Conservation (phyloP, 306 rosid species). For the Fagus sylvatica region DNA sequence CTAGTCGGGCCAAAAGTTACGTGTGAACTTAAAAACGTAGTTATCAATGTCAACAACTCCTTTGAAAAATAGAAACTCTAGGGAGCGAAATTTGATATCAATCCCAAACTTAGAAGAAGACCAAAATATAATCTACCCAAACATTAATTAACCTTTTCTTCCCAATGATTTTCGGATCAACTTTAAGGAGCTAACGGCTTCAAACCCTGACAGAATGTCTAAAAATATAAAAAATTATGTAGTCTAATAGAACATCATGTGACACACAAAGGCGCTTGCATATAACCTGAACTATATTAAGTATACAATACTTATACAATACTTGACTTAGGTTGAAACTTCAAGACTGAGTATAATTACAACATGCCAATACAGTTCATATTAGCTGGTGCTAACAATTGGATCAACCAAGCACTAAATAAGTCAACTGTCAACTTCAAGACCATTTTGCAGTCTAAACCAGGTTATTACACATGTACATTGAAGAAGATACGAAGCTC, state of each 20-base stretch:
- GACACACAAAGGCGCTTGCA: neutral
- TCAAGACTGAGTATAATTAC: neutral
- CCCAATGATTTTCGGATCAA: neutral
- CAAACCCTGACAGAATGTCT: no score
- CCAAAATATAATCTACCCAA: no score
- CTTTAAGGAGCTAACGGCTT: neutral
- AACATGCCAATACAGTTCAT: constrained; percentile 4
- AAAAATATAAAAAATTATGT: no score
- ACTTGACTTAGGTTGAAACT: neutral
- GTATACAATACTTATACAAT: constrained; percentile 12
- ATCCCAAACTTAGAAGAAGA: no score
- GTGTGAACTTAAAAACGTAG: no score
- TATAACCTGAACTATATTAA: constrained; percentile 24
- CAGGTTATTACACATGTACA: constrained; percentile 10
- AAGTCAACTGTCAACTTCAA: constrained; percentile 16
- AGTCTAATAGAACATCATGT: no score
- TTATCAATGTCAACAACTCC: no score
- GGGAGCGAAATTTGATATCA: no score
- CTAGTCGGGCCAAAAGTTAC: no score
- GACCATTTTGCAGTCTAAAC: neutral
- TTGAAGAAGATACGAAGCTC: constrained; percentile 22
- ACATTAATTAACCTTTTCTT: neutral
- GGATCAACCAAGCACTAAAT: constrained; percentile 18
- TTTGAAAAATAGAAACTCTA: neutral
- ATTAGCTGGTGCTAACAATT: constrained; percentile 19